phyloP scores from a whole-genome alignment of 2,329 filamentous ascomycete genomes.

The Gaeumannomyces tritici region DNA sequence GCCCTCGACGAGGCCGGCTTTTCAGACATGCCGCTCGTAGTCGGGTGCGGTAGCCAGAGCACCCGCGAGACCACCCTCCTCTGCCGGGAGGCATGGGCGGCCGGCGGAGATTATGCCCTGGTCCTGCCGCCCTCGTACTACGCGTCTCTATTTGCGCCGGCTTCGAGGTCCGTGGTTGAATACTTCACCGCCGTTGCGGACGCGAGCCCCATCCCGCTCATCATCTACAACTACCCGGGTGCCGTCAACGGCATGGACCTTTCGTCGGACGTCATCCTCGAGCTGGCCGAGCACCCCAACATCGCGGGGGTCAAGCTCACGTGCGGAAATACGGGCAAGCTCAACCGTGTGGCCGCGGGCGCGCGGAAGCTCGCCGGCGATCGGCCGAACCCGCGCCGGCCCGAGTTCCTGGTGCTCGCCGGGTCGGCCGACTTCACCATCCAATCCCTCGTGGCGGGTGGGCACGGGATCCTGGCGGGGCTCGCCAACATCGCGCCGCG shows the following conservation, averaged over 20 bases:
- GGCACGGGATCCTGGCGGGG: constrained; percentile 62
- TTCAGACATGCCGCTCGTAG: constrained; percentile 59
- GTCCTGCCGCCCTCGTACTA: constrained; percentile 73
- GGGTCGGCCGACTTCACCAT: constrained; percentile 66
- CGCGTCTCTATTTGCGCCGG: constrained; percentile 52
- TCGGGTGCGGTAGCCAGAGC: constrained; percentile 66
- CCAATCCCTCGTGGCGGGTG: constrained; percentile 58
- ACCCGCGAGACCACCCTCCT: constrained; percentile 62
- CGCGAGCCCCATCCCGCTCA: constrained; percentile 52
- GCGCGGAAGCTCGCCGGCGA: constrained; percentile 30
- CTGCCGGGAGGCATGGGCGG: constrained; percentile 57
- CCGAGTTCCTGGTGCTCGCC: constrained; percentile 59
- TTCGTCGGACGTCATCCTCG: constrained; percentile 51
- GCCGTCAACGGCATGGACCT: constrained; percentile 55
- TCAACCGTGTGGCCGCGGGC: constrained; percentile 52
- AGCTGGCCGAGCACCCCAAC: constrained; percentile 51
- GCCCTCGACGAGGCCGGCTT: constrained; percentile 60
- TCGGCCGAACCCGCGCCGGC: constrained; percentile 21
- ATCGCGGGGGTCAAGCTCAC: constrained; percentile 63
- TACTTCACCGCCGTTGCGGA: constrained; percentile 60
- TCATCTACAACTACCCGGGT: constrained; percentile 63
- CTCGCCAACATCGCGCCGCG: constrained; percentile 64
- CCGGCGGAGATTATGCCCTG: constrained; percentile 67
- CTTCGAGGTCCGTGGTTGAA: constrained; percentile 49
- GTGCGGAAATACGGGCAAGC: constrained; percentile 61